Evolutionary conservation across 1,139 yeast species (phyloP).

Genomic region (Magnusiomyces ingens): DNA sequence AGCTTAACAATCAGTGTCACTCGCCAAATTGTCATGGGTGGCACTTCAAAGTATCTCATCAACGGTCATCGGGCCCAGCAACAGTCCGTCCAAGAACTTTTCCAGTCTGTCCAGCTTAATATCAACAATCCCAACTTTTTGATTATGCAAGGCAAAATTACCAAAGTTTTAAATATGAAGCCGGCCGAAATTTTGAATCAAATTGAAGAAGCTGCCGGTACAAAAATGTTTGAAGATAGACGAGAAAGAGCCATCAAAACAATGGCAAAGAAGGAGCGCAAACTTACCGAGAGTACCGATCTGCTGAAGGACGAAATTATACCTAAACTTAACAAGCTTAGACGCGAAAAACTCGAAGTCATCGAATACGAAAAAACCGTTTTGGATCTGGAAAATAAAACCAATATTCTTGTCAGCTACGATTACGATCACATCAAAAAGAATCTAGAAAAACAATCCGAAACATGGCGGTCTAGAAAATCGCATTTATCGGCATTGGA

Average conservation of each 20-base stretch:
- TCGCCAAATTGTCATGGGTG: conserved; percentile 85
- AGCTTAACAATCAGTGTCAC: conserved; percentile 82
- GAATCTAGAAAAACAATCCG: conserved; percentile 26
- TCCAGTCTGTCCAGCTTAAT: conserved; percentile 91
- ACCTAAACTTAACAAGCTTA: conserved; percentile 77
- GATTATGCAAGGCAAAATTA: conserved; percentile 98
- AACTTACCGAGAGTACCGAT: conserved; percentile 67
- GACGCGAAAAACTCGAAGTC: conserved; percentile 74
- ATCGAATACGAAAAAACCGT: conserved; percentile 83
- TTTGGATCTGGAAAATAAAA: conserved; percentile 67
- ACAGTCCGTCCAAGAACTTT: conserved; percentile 80
- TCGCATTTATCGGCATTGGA: conserved; percentile 36
- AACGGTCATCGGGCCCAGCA: conserved; percentile 97
- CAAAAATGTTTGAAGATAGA: conserved; percentile 89
- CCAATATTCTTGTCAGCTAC: conserved; percentile 71
- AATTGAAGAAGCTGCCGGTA: conserved; percentile 98
- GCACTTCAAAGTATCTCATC: conserved; percentile 83
- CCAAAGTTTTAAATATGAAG: conserved; percentile 94
- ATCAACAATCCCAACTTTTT: conserved; percentile 94
- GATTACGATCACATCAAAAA: conserved; percentile 48
- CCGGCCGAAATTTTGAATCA: conserved; percentile 82
- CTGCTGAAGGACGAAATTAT: conserved; percentile 81
- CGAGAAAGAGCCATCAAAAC: conserved; percentile 88
- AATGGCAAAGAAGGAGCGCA: conserved; percentile 83
- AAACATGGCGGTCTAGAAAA: conserved; percentile 35